Conservation (phyloP, 148 eudicot species). For the Pouteria glomerata region DNA sequence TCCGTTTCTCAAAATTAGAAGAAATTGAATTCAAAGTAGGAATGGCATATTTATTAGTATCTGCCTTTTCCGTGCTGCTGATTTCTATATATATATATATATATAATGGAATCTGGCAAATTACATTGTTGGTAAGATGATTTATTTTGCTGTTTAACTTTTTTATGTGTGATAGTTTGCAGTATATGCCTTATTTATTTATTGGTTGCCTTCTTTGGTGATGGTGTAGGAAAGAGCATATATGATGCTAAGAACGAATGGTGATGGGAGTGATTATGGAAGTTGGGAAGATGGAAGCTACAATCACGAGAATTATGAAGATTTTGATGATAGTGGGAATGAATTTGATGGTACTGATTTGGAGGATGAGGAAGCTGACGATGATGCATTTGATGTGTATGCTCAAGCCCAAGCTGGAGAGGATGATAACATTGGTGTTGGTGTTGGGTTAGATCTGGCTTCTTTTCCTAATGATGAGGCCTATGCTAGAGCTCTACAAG, state of each 20-base stretch:
- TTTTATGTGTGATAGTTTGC: not conserved
- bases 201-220: not conserved
- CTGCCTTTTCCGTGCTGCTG: no score
- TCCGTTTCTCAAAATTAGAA: no score
- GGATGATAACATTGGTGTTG: constrained; percentile 23
- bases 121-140: no score
- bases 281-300: constrained; percentile 75
- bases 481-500: constrained; percentile 94
- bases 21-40: no score
- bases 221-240: constrained; percentile 87
- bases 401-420: constrained; percentile 55
- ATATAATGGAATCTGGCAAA: no score
- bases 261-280: constrained; percentile 57
- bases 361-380: constrained; percentile 35
- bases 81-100: no score
- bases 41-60: not conserved
- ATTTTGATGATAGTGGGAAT: constrained; percentile 17
- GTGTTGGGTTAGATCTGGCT: constrained; percentile 61
- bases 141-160: not conserved
- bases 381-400: constrained; percentile 76
- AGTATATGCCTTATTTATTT: not conserved
- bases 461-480: constrained; percentile 82
- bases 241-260: constrained; percentile 85
- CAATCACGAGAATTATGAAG: constrained; percentile 40
- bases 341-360: constrained; percentile 36